A percentile compares a stretch with the other conserved stretches of the same genome.
These are phyloP conservation scores for Paracamarosporium sp. DNA, from an alignment of 2,329 filamentous ascomycete genomes.

Conservation along the genomic window DNA sequence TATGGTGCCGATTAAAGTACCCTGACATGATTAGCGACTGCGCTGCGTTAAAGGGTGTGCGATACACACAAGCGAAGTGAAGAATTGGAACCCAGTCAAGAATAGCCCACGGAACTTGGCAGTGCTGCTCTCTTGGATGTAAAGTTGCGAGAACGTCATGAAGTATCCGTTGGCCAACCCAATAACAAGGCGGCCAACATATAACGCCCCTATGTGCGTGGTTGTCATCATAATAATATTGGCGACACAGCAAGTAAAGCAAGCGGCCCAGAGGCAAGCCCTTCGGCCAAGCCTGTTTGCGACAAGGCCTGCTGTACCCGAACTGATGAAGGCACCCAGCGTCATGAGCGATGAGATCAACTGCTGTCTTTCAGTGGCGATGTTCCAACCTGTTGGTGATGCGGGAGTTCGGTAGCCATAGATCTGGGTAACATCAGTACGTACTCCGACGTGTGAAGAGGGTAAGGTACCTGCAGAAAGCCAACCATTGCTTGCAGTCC, in stretches of 20 bases:
- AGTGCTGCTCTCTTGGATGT: slow-evolving; percentile 59
- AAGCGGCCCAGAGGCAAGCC: slow-evolving; percentile 55
- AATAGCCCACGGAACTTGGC: slow-evolving; percentile 59
- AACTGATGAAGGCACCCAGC: slow-evolving; percentile 54
- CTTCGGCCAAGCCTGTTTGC: slow-evolving; percentile 54
- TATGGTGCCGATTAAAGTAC: slow-evolving; percentile 55
- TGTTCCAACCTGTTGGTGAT: slow-evolving; percentile 52
- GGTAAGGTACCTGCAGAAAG: slow-evolving; percentile 51
- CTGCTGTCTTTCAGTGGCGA: slow-evolving; percentile 49
- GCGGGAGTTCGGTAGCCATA: slow-evolving; percentile 40
- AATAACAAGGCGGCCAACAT: slow-evolving; percentile 62
- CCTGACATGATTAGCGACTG: slow-evolving; percentile 18
- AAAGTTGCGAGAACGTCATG: slow-evolving; percentile 61
- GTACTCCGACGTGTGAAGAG: background rate
- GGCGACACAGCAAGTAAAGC: slow-evolving; percentile 57
- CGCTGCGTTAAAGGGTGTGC: background rate
- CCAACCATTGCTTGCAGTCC: slow-evolving; percentile 60
- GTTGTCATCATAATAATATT: slow-evolving; percentile 67
- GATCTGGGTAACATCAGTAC: slow-evolving; percentile 22
- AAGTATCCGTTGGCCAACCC: slow-evolving; percentile 65
- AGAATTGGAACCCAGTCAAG: slow-evolving; percentile 57
- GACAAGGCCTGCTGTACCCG: slow-evolving; percentile 47
- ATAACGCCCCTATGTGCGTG: slow-evolving; percentile 59
- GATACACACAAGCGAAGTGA: slow-evolving; percentile 50
- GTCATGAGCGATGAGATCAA: slow-evolving; percentile 56